Evolutionary conservation across 2,329 filamentous ascomycete genomes (phyloP).

Genomic region (Fusarium xylarioides): DNA sequence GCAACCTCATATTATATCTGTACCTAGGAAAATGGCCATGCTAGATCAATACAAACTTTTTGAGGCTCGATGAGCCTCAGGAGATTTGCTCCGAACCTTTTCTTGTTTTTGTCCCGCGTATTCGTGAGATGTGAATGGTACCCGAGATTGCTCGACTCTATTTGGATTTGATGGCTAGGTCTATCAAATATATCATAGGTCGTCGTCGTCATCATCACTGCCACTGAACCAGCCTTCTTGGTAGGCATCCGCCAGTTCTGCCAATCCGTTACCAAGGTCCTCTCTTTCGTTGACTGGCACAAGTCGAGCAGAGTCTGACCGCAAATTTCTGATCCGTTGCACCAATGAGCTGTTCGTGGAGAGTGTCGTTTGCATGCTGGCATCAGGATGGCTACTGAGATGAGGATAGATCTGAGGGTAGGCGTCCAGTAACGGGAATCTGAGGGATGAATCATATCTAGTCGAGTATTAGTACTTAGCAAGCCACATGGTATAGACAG

Average conservation of each 20-base stretch:
- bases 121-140: background rate
- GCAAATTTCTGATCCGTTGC: slow-evolving; percentile 71
- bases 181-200: slow-evolving; percentile 42
- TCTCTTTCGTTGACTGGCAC: slow-evolving; percentile 84
- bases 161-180: background rate
- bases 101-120: background rate
- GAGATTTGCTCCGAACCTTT: background rate
- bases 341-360: slow-evolving; percentile 81
- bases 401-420: slow-evolving; percentile 79
- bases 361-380: slow-evolving; percentile 65
- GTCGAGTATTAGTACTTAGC: background rate
- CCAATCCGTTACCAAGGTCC: slow-evolving; percentile 79
- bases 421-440: slow-evolving; percentile 83
- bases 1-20: slow-evolving; percentile 34
- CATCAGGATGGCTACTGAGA: slow-evolving; percentile 44
- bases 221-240: slow-evolving; percentile 87
- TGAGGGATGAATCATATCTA: slow-evolving; percentile 62
- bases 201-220: slow-evolving; percentile 75
- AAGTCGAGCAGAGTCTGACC: slow-evolving; percentile 69
- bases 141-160: background rate
- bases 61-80: slow-evolving; percentile 17
- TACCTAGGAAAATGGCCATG: slow-evolving; percentile 44
- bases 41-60: slow-evolving; percentile 46
- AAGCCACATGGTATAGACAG: background rate
- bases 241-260: slow-evolving; percentile 87